Base-by-base conservation (phyloP, 2,329 filamentous ascomycete species). In the Xylaria sp. region DNA sequence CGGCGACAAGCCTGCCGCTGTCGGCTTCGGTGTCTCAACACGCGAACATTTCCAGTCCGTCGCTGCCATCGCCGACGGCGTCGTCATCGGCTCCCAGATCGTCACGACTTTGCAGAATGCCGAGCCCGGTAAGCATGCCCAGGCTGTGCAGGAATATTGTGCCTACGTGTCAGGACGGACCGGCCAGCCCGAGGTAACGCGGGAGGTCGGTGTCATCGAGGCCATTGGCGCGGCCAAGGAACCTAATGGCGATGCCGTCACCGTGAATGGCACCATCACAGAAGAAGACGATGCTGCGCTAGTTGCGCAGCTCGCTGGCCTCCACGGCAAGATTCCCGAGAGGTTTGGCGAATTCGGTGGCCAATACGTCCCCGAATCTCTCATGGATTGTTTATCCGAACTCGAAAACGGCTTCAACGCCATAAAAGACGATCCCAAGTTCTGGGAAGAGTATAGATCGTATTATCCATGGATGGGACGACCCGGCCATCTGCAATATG, bases 401-500 rank as follows among this genome's bases (percentile, higher is more conserved):
- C 85, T 99, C 5, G 94, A 99, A 78, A 87, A 87, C 27, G 95
- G 94, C 33, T 99, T 99, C 83, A 89, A 95, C 71, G 81, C 90
- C 70, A 93, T 95, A 63, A 89, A 89, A 71, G 87, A 96, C 66
- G 94, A 98, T 73, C 90, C 92, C 4, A 84, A 86, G 56, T 99
- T 99, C 83, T 99, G 95, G 95, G 91, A 96, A 73, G 95, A 99
- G 78, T 99, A 92, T 80, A 86, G 92, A 67, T 92, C 92, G 5
- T 95, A 97, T 82, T 99, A 98, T 78, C 90, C 92, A 38, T 99
- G 95, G 83, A 99, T 99, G 90, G 93, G 93, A 58, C 89, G 95
- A 46, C 94, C 95, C 1, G 95, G 94, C 54, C 93, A 94, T 68
- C 82, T 99, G 54, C 95, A 99, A 79, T 80, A 93, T 54, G 95